These are phyloP conservation scores for Scedosporium aurantiacum DNA, from an alignment of 2,329 filamentous ascomycete species.

Conservation along the genomic window DNA sequence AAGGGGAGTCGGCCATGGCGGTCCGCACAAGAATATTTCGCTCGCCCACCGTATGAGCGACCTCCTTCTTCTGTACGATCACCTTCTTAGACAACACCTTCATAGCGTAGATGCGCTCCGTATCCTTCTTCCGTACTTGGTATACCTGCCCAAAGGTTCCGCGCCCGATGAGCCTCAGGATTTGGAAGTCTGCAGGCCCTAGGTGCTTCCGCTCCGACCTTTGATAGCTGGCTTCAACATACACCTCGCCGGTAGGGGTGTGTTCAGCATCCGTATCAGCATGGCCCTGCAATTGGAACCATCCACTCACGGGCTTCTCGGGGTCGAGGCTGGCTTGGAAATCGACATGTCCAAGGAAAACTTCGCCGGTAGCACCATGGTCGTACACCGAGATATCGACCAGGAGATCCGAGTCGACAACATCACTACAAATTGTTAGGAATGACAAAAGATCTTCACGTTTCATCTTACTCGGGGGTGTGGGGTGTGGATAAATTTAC, in stretches of 20 bases:
- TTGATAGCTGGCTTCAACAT: slow-evolving; percentile 77
- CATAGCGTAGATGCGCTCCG: slow-evolving; percentile 94
- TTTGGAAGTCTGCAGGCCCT: slow-evolving; percentile 90
- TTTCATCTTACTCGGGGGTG: not conserved
- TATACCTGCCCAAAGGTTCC: slow-evolving; percentile 98
- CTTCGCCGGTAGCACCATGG: slow-evolving; percentile 61
- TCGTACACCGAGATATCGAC: slow-evolving; percentile 94
- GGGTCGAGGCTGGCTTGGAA: slow-evolving; percentile 57
- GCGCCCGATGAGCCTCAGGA: slow-evolving; percentile 92
- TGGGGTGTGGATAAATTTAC: slow-evolving; percentile 24
- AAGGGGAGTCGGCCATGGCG: slow-evolving; percentile 88
- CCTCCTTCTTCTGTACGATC: slow-evolving; percentile 99
- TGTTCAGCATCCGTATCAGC: slow-evolving; percentile 61
- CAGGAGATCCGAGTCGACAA: slow-evolving; percentile 80
- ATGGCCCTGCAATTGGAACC: slow-evolving; percentile 73
- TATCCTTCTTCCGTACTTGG: slow-evolving; percentile 95
- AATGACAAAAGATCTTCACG: not conserved
- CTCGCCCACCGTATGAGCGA: slow-evolving; percentile 93
- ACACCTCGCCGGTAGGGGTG: slow-evolving; percentile 75
- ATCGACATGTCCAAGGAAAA: slow-evolving; percentile 79
- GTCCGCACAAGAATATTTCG: slow-evolving; percentile 95
- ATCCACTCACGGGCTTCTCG: slow-evolving; percentile 65
- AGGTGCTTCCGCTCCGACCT: slow-evolving; percentile 82
- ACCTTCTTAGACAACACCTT: slow-evolving; percentile 99
- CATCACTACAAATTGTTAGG: slow-evolving; percentile 52